Evolutionary conservation across 169 alveolate species (phyloP).

Genomic region (Eimeria praecox): DNA sequence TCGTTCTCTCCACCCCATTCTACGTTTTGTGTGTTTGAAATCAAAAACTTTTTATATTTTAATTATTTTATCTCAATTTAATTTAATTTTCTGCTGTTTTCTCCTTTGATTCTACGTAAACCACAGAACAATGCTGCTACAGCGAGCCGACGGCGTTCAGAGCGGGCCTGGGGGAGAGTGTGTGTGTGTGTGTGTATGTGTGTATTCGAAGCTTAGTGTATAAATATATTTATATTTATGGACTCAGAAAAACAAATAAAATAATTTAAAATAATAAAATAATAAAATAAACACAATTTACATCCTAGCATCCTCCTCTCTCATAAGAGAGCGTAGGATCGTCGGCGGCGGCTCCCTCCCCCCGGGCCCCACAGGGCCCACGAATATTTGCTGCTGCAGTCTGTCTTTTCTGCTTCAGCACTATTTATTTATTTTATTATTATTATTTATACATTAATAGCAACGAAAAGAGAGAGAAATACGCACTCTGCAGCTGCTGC

Average conservation of each 20-base stretch:
- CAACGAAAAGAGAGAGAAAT: neutral
- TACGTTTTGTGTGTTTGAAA: neutral
- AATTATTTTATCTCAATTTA: neutral
- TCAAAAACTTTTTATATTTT: too few relatives aligned
- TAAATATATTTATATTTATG: too few relatives aligned
- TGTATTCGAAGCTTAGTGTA: too few relatives aligned
- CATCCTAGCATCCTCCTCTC: neutral
- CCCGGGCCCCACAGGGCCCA: neutral
- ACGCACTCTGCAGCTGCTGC: neutral
- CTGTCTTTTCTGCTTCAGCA: neutral
- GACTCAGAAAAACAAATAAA: too few relatives aligned
- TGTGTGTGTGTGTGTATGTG: too few relatives aligned
- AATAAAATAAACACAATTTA: too few relatives aligned
- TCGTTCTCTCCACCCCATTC: neutral
- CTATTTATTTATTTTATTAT: too few relatives aligned
- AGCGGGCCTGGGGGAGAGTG: too few relatives aligned
- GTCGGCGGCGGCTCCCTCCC: neutral
- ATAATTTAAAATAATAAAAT: too few relatives aligned
- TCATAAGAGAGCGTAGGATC: neutral
- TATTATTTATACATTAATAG: too few relatives aligned
- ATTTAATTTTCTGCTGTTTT: neutral
- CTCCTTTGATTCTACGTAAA: neutral
- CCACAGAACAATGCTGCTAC: neutral
- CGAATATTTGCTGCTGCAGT: neutral
- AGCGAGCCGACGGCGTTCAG: neutral